Base-by-base conservation (phyloP, 2,329 filamentous ascomycete species). In the Colletotrichum sp. region DNA sequence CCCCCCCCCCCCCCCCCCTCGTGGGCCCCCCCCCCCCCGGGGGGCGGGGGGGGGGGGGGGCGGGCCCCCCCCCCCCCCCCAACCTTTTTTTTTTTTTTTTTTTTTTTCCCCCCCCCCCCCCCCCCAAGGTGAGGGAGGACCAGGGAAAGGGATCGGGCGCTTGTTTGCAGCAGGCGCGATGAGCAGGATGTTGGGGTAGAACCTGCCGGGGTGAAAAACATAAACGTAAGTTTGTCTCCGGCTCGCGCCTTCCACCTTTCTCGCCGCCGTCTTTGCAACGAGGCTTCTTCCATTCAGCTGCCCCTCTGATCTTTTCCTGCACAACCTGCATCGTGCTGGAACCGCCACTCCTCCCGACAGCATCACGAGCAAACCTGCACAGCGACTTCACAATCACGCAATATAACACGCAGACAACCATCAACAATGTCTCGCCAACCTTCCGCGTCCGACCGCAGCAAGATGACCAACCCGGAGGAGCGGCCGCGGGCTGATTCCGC, bases 171-270 rank as follows among this genome's bases (percentile, higher is more conserved):
- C 16, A 44, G 36, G 36, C 36, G 36, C 16, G 36, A 10, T 18
- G 16, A 9, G 16, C 36, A 18, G 8, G 36, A 44, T 44, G 16
- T 18, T 44, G 5, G 16, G 36, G 16, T n/a, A 18, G 16, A 18
- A 18, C 36, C 36, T 44, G 16, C 36, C 36, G 36, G 8, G 1
- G 9, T 44, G 5, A 1, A 44, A 44, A 10, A 0, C 16, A 9
- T 44, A 0, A 44, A 44, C 4, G 36, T 5, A 44, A 18, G 5
- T 18, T 0, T 1, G 16, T 18, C 8, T 10, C 8, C 8, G 8
- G 2, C 5, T 18, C 36, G 36, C 5, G 8, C 36, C 36, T 10
- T 44, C 36, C 36, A n/a, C 16, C 16, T 44, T 44, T 44, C 16
- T n/a, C 8, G 36, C 4, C 5, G 16, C 36, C 8, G 16, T n/a